phyloP scores from a whole-genome alignment of 805 yeast genomes.

The Debaryomyces tyrocola region DNA sequence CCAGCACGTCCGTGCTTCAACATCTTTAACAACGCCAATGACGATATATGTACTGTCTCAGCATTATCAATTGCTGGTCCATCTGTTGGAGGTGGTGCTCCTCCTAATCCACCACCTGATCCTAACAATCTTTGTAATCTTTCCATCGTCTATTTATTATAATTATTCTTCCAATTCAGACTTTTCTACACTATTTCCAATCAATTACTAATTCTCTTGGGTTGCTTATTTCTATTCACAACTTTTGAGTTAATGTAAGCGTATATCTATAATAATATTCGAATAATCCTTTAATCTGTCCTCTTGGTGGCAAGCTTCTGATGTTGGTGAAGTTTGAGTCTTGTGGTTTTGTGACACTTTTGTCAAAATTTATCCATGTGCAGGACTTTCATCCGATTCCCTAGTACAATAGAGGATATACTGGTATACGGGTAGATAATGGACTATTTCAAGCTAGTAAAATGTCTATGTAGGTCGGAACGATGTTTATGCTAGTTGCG shows the following conservation, averaged over 20 bases:
- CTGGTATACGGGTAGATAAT: too few relatives aligned
- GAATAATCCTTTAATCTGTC: too few relatives aligned
- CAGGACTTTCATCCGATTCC: background rate
- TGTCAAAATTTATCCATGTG: background rate
- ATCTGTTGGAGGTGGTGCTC: constrained; percentile 52
- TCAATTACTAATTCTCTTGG: background rate
- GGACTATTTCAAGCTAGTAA: too few relatives aligned
- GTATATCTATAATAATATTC: too few relatives aligned
- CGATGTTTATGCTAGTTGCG: too few relatives aligned
- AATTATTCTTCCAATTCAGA: background rate
- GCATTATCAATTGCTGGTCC: constrained; percentile 90
- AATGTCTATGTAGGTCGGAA: too few relatives aligned
- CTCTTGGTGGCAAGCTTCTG: background rate
- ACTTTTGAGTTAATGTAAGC: too few relatives aligned
- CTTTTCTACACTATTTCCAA: background rate
- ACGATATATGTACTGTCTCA: constrained; percentile 94
- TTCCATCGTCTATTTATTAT: constrained; percentile 35
- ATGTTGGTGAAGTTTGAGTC: background rate
- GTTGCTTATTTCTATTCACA: background rate
- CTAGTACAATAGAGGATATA: too few relatives aligned
- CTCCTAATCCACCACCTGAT: constrained; percentile 45
- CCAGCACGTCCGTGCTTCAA: constrained; percentile 96
- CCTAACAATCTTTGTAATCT: constrained; percentile 51
- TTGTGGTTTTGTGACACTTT: background rate
- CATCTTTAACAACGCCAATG: constrained; percentile 93